These are phyloP conservation scores for Caryopteris hybrid DNA, from an alignment of 305 asterid genomes.

Conservation along the genomic window DNA sequence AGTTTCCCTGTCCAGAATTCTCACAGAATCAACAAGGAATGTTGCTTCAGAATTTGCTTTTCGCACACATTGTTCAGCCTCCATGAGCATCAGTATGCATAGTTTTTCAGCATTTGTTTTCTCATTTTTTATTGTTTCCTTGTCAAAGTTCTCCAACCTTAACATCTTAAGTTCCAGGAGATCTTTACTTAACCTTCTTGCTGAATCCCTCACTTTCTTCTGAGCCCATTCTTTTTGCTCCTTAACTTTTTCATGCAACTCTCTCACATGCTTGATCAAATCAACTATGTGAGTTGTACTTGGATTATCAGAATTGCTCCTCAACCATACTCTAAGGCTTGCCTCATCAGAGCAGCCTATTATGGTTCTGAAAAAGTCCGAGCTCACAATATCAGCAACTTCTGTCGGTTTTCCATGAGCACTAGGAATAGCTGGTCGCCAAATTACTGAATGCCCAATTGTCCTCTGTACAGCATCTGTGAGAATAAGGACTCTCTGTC, in stretches of 20 bases:
- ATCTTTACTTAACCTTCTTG: slow-evolving; percentile 45
- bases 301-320: too few relatives aligned
- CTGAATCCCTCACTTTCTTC: slow-evolving; percentile 53
- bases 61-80: slow-evolving; percentile 40
- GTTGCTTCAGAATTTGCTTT: slow-evolving; percentile 35
- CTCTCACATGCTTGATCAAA: slow-evolving; percentile 36
- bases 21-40: slow-evolving; percentile 27
- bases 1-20: slow-evolving; percentile 35
- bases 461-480: slow-evolving; percentile 22
- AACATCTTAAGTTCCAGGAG: slow-evolving; percentile 44
- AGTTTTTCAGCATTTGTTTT: slow-evolving; percentile 30
- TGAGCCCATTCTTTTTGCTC: slow-evolving; percentile 53
- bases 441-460: slow-evolving; percentile 28
- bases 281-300: slow-evolving; percentile 31
- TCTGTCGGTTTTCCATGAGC: not conserved
- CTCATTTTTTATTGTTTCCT: slow-evolving; percentile 34
- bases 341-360: not conserved
- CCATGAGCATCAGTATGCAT: slow-evolving; percentile 34
- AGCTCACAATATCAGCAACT: not conserved
- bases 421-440: not conserved
- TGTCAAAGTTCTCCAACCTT: slow-evolving; percentile 43
- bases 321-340: too few relatives aligned
- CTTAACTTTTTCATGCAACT: slow-evolving; percentile 37
- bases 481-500: not conserved
- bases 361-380: not conserved